Base-by-base conservation (phyloP, 2,329 filamentous ascomycete species). In the Aspergillus luchuensis region DNA sequence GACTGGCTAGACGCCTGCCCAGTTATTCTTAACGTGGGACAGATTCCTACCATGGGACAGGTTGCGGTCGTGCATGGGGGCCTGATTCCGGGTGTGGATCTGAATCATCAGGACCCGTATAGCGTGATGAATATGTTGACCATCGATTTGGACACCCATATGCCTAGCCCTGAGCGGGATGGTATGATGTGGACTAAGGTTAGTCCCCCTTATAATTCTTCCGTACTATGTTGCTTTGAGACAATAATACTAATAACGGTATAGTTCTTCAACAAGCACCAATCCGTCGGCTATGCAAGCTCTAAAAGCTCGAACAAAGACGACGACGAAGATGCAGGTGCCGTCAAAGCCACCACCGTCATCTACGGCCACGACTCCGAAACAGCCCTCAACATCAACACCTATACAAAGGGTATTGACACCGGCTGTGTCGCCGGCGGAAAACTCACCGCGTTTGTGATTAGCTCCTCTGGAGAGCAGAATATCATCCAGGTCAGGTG, bases 51-150 rank as follows among this genome's bases (percentile, higher is more conserved):
- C 2, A 80, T 88, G 73, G 84, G 88, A 38, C 82, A 88, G 60
- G 81, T 96, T 4, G 82, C 89, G 5, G 89, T 92, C 54, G 94
- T 93, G 6, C 95, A 98, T 78, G 94, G 87, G 0, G 95, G 95
- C 0, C 82, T 98, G 2, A 88, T 95, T 0, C 91, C 94, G 0
- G 89, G 88, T 5, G 79, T 96, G 0, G 75, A 84, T 0, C 81
- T 96, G 13, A 81, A 88, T 49, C 80, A 84, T 55, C 94, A 89
- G 68, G 86, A 97, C 74, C 89, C 92, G 0, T 88, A 86, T 74
- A 88, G 89, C 55, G 90, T 91, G 43, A 97, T 97, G 92, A 95
- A 92, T 72, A 96, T 99, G 91, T 87, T 92, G 59, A 91, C 88
- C 6, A 85, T 97, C 57, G 82, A 90, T 66, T 82, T 87, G 17